Percentiles rank a stretch among this genome's conserved stretches.
Evolutionary conservation across 23 red algal species (phyloP).

Genomic region (Gracilariopsis chorda): DNA sequence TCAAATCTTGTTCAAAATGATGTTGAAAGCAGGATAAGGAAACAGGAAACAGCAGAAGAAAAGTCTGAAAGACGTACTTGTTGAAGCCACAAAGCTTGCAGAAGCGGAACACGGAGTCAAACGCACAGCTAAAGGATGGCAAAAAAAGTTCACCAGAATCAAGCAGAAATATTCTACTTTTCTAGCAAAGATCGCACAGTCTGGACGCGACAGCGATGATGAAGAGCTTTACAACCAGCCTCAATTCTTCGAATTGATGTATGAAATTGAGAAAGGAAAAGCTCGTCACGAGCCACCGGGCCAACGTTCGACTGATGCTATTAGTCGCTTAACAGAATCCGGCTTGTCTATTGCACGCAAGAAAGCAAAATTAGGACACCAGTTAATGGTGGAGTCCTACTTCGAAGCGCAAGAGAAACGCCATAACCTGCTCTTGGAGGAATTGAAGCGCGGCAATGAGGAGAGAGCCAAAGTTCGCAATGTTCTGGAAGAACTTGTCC

Average conservation of each 20-base stretch:
- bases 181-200: background rate
- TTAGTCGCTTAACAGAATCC: too few relatives aligned
- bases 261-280: conserved; percentile 1
- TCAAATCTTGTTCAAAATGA: background rate
- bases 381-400: too few relatives aligned
- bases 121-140: conserved; percentile 7
- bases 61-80: background rate
- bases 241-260: conserved; percentile 28
- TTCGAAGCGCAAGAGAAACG: too few relatives aligned
- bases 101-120: background rate
- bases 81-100: background rate
- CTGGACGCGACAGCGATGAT: conserved; percentile 31
- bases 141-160: conserved; percentile 2
- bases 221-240: background rate
- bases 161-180: background rate
- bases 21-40: conserved; percentile 17
- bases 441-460: too few relatives aligned
- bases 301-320: too few relatives aligned
- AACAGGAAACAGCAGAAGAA: conserved; percentile 19
- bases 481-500: too few relatives aligned
- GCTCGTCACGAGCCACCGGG: conserved; percentile 19
- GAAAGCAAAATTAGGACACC: too few relatives aligned
- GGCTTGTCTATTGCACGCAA: too few relatives aligned
- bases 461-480: too few relatives aligned
- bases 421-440: too few relatives aligned